Conservation (phyloP, 352 stramenopile species). For the Phytopythium vexans region DNA sequence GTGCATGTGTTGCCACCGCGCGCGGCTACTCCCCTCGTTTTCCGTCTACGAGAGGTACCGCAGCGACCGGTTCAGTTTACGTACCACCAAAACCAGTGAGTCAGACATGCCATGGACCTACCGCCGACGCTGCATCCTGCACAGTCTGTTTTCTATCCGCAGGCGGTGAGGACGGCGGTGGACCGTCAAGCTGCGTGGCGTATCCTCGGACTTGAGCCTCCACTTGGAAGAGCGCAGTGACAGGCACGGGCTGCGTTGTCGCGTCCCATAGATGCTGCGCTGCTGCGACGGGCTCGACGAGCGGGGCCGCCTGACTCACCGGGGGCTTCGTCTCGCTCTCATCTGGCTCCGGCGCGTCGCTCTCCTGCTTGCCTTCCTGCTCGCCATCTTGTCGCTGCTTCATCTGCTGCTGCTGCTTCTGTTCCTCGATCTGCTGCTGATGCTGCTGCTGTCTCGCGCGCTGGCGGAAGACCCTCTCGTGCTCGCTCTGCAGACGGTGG, state of each 20-base stretch:
- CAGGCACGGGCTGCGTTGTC: neutral
- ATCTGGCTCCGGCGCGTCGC: neutral
- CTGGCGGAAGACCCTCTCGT: constrained; percentile 26
- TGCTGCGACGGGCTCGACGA: neutral
- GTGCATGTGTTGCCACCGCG: constrained; percentile 66
- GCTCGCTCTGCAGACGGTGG: constrained; percentile 66
- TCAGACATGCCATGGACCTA: too few species aligned
- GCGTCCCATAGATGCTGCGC: neutral
- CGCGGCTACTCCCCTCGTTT: constrained; percentile 1
- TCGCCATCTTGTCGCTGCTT: neutral
- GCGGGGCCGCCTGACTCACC: neutral
- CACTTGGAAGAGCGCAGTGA: too few species aligned
- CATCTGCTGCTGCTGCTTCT: constrained; percentile 1
- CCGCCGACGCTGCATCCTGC: too few species aligned
- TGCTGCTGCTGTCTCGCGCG: constrained; percentile 20
- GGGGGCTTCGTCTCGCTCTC: neutral
- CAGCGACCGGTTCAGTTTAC: too few species aligned
- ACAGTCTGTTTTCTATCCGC: too few species aligned
- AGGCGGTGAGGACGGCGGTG: too few species aligned
- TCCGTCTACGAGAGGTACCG: too few species aligned
- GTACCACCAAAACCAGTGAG: too few species aligned
- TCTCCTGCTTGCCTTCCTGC: constrained; percentile 1
- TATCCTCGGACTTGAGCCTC: too few species aligned
- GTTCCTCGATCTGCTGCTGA: constrained; percentile 3
- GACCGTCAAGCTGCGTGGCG: too few species aligned